A percentile compares a stretch with the other conserved stretches of the same genome.
Evolutionary conservation across 169 alveolate species (phyloP).

Genomic region (Amoebophrya sp.): DNA sequence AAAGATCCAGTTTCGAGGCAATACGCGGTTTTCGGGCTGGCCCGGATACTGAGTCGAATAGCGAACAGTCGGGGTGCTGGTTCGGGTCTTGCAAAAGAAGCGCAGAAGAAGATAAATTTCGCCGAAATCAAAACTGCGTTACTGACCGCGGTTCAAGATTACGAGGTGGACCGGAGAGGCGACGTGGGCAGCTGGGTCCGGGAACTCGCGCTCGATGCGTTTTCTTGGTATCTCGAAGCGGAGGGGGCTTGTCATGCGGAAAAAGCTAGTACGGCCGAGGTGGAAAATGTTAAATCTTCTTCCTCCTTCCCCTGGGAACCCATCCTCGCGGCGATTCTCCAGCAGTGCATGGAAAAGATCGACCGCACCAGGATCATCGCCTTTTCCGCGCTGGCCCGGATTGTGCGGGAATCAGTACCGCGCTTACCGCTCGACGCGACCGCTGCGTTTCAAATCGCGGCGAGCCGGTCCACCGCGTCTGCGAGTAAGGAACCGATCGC

Average conservation of each 20-base stretch:
- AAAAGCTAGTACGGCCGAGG: no score
- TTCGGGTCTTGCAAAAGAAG: no score
- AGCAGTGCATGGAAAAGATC: conserved; percentile 21
- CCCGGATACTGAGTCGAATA: neutral
- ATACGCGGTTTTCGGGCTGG: neutral
- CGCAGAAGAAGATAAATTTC: no score
- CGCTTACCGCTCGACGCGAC: neutral
- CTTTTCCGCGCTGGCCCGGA: neutral
- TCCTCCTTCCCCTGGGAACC: neutral
- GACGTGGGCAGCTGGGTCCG: conserved; percentile 20
- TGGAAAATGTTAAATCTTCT: no score
- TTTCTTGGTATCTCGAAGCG: no score
- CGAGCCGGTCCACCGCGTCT: neutral
- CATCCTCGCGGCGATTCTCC: neutral
- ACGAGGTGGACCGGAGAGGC: neutral
- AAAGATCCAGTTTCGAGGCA: neutral
- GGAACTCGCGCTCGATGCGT: neutral
- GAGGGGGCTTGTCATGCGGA: no score
- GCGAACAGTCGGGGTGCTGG: no score
- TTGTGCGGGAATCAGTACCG: neutral
- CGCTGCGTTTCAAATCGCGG: neutral
- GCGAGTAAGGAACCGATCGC: neutral
- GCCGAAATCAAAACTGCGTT: neutral
- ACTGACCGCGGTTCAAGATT: neutral
- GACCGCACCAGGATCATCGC: neutral